A percentile compares a stretch with the other conserved stretches of the same genome.
phyloP scores from a whole-genome alignment of 2,329 filamentous ascomycete species.

The Alternaria triticimaculans region DNA sequence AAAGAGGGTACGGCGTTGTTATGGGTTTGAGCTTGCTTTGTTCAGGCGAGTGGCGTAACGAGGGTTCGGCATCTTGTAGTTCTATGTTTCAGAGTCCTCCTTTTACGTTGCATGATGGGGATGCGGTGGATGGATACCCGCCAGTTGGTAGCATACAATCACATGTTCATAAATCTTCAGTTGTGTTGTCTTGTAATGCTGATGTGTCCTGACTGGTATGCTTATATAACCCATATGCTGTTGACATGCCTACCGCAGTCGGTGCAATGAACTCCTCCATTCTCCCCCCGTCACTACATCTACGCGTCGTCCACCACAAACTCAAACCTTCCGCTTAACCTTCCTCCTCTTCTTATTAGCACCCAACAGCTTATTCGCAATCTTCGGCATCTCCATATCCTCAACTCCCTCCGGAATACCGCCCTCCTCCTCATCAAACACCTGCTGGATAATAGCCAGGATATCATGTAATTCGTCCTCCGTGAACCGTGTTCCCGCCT shows the following conservation, averaged over 20 bases:
- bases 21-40: constrained; percentile 21
- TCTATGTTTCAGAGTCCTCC: constrained; percentile 8
- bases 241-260: background rate
- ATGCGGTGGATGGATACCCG: constrained; percentile 29
- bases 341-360: constrained; percentile 35
- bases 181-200: background rate
- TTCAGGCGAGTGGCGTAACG: constrained; percentile 25
- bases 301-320: background rate
- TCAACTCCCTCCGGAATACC: constrained; percentile 38
- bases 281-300: background rate
- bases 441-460: constrained; percentile 28
- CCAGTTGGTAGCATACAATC: constrained; percentile 26
- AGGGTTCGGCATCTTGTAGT: constrained; percentile 19
- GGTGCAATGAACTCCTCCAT: background rate
- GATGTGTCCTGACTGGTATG: background rate
- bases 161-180: constrained; percentile 13
- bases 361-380: constrained; percentile 38
- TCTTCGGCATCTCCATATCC: constrained; percentile 33
- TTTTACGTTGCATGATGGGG: constrained; percentile 30
- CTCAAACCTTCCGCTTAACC: constrained; percentile 11
- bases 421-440: constrained; percentile 43
- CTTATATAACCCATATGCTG: background rate
- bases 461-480: constrained; percentile 41
- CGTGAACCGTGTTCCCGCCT: constrained; percentile 39
- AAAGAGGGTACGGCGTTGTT: constrained; percentile 28